Percentiles rank a stretch among this genome's conserved stretches.
phyloP scores from a whole-genome alignment of 805 yeast species.

The Candida yuanshanica region DNA sequence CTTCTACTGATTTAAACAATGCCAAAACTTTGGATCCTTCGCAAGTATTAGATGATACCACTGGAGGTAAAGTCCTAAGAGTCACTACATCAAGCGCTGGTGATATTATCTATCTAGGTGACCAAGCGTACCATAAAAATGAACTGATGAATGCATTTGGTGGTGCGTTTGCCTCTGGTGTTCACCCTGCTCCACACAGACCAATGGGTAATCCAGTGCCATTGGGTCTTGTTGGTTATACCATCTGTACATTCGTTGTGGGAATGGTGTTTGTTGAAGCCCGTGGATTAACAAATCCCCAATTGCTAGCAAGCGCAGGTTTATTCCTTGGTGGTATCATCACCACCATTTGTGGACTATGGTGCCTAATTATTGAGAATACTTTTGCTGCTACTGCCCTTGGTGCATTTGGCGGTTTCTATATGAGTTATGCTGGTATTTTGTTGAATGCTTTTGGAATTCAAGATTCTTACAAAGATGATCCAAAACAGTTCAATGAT shows the following conservation, averaged over 20 bases:
- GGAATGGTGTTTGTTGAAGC: constrained; percentile 44
- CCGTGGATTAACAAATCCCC: constrained; percentile 36
- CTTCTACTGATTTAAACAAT: neutral
- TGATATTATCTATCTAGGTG: constrained; percentile 22
- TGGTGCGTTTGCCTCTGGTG: constrained; percentile 6
- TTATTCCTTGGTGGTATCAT: constrained; percentile 46
- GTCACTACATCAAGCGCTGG: constrained; percentile 37
- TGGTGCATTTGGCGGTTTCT: constrained; percentile 49
- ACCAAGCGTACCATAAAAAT: constrained; percentile 10
- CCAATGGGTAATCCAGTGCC: constrained; percentile 41
- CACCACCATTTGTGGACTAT: constrained; percentile 44
- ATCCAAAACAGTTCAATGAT: constrained; percentile 30
- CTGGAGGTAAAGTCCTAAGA: neutral
- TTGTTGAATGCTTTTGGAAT: constrained; percentile 40
- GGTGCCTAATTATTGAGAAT: constrained; percentile 46
- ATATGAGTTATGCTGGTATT: constrained; percentile 44
- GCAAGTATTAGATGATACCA: neutral
- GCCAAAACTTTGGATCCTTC: neutral
- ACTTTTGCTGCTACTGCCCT: constrained; percentile 53
- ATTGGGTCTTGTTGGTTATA: constrained; percentile 45
- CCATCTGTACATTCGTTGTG: constrained; percentile 40
- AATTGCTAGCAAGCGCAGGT: constrained; percentile 39
- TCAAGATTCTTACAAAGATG: constrained; percentile 31
- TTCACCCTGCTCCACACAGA: constrained; percentile 6
- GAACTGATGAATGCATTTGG: constrained; percentile 7